A percentile compares a stretch with the other conserved stretches of the same genome.
Conservation (phyloP, 140 eudicot genomes). For the Bidens hawaiensis region DNA sequence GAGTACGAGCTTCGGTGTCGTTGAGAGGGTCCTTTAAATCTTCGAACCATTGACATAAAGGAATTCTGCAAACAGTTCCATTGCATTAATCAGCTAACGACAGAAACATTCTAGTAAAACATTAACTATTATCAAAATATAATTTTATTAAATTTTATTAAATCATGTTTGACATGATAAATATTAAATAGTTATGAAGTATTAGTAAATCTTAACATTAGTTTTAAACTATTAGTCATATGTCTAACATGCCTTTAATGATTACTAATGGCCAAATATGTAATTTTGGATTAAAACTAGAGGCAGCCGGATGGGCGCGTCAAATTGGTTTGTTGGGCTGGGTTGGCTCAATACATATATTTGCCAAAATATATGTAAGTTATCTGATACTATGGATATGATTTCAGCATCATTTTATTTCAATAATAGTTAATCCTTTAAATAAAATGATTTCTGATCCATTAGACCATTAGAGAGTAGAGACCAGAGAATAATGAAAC, state of each 20-base stretch:
- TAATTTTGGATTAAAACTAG: neutral
- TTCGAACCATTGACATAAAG: constrained; percentile 45
- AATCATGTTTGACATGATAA: neutral
- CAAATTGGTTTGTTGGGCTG: neutral
- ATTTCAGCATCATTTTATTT: neutral
- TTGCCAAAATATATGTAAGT: neutral
- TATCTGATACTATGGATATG: neutral
- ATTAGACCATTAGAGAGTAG: neutral
- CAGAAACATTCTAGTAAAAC: neutral
- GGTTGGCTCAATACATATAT: neutral
- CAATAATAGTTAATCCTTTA: neutral
- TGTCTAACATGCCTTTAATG: neutral
- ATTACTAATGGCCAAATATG: neutral
- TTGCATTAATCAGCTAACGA: neutral
- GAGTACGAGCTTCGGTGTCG: constrained; percentile 76
- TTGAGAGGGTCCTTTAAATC: constrained; percentile 72
- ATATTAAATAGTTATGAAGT: neutral
- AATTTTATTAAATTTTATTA: no score
- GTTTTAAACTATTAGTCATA: neutral
- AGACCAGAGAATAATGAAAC: neutral
- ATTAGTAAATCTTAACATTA: neutral
- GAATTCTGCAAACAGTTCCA: constrained; percentile 42
- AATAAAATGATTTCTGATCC: neutral
- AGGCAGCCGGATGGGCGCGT: neutral
- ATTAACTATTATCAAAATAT: no score